Conservation (phyloP, 2,329 filamentous ascomycete genomes). For the Cercospora sp. region DNA sequence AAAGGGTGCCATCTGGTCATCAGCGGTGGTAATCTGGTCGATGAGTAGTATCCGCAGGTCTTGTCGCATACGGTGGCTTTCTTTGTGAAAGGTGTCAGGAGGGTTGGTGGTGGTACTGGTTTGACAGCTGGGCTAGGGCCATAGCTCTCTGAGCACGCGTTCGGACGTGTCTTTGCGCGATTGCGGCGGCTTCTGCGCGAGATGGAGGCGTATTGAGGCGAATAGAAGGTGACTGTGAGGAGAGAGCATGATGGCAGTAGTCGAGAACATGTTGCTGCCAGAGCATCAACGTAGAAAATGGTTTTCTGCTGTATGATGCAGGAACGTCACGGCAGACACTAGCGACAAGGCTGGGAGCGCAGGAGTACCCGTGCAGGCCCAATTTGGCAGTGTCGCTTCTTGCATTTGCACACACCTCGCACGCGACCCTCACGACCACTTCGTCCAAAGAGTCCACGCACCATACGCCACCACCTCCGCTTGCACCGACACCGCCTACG, state of each 20-base stretch:
- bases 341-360: background rate
- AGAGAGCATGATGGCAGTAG: background rate
- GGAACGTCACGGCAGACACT: background rate
- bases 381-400: background rate
- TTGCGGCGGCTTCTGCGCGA: background rate
- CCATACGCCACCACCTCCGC: background rate
- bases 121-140: background rate
- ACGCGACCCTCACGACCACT: background rate
- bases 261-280: background rate
- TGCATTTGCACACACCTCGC: constrained; percentile 4
- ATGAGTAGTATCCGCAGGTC: background rate
- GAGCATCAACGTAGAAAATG: background rate
- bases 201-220: background rate
- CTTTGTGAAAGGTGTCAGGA: background rate
- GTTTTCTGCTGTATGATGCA: background rate
- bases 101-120: background rate
- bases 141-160: background rate
- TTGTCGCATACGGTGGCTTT: background rate
- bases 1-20: background rate
- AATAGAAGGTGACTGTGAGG: background rate
- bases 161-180: background rate
- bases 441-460: background rate
- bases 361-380: background rate
- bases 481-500: background rate
- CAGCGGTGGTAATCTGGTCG: background rate